phyloP scores from a whole-genome alignment of 1,139 yeast species.

The Candida sp. region DNA sequence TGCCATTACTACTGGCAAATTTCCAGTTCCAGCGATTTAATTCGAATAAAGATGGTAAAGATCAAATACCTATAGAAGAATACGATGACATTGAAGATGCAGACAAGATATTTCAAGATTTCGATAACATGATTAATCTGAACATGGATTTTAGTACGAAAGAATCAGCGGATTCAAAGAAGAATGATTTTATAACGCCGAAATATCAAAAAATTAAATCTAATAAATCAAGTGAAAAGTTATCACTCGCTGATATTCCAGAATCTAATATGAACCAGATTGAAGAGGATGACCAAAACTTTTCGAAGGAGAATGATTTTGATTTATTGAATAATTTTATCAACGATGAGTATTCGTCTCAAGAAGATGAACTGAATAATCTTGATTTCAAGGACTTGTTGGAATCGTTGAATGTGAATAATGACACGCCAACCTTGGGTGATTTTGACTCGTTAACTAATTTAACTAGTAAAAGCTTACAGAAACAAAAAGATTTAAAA shows the following conservation, averaged over 20 bases:
- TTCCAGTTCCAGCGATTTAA: background rate
- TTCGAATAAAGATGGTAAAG: background rate
- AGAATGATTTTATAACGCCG: no score
- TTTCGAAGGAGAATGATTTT: background rate
- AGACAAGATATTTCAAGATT: background rate
- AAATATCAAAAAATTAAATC: no score
- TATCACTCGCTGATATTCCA: no score
- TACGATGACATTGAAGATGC: background rate
- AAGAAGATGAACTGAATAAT: background rate
- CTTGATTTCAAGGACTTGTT: conserved; percentile 5
- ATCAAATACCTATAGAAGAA: background rate
- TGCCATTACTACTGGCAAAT: background rate
- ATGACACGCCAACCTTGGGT: background rate
- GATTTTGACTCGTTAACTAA: background rate
- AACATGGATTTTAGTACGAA: no score
- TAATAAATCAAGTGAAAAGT: no score
- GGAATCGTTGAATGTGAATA: conserved; percentile 7
- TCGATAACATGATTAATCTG: background rate
- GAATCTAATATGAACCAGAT: no score
- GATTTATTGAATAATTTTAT: conserved; percentile 3
- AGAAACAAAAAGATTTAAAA: conserved; percentile 5
- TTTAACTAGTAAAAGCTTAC: conserved; percentile 3
- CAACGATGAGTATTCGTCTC: background rate
- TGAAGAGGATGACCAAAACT: no score
- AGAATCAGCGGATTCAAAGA: background rate